Base-by-base conservation (phyloP, 208 protist species). In the Leishmania lainsoni region DNA sequence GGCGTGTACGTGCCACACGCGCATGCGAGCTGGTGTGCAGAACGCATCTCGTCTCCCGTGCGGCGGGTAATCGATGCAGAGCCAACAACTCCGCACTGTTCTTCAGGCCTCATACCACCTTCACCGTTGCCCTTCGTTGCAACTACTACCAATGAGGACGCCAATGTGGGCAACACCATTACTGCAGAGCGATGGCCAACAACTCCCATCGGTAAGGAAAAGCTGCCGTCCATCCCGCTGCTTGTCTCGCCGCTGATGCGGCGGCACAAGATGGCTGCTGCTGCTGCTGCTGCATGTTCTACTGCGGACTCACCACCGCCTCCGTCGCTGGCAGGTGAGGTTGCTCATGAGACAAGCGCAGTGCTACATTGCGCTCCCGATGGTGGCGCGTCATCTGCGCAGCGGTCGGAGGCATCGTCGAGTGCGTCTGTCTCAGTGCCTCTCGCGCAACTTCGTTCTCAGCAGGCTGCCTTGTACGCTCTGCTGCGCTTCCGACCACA, bases 401-500 rank as follows among this genome's bases (percentile, higher is more conserved):
- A 26, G 69, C 42, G 3, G 69, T 17, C 14, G 71, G 49, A 54
- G 22, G 49, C 29, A 22, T 61, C 51, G 71, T 14, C 71, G 71
- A 59, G 32, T 14, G 9, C 17, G n/a, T 61, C 29, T 76, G 29
- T 8, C 35, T 49, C 74, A 10, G 54, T 17, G 82, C 56, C 22
- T 54, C 71, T 68, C 26, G 82, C 32, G 70, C 82, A 79, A 65
- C 77, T 79, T 32, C 63, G 48, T 26, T 42, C 71, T 4, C 82
- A 81, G 78, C 82, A 81, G n/a, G 73, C 66, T 2, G 82, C 70
- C 29, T 29, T 85, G n/a, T 70, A 70, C n/a, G 61, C 70, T 10
- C 56, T 85, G 26, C 77, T 85, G n/a, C 48, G 29, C 56, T 85
- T 85, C 56, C 82, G 65, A 20, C 82, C 82, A 0, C 65, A 73